These are phyloP conservation scores for Colletotrichum acutatum DNA, from an alignment of 2,329 filamentous ascomycete species.

Conservation along the genomic window DNA sequence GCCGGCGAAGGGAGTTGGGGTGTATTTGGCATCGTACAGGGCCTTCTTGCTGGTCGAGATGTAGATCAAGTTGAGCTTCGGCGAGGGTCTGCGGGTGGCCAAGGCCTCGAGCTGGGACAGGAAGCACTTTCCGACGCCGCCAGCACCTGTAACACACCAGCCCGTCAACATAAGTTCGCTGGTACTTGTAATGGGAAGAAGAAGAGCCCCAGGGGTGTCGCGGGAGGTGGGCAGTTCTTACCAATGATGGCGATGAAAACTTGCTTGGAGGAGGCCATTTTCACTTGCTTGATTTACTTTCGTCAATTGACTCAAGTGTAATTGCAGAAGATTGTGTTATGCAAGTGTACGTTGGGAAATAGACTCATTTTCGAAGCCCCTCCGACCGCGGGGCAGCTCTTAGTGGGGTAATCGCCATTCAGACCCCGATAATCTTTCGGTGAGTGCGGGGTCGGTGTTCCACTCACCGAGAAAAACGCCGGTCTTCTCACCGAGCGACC, in stretches of 20 bases:
- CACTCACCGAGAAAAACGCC: neutral
- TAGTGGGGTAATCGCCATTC: slow-evolving; percentile 7
- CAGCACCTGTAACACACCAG: slow-evolving; percentile 72
- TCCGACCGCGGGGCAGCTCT: slow-evolving; percentile 27
- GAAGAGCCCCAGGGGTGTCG: neutral
- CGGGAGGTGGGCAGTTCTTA: slow-evolving; percentile 40
- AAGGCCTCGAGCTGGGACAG: slow-evolving; percentile 81
- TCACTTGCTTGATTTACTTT: neutral
- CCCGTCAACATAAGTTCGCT: slow-evolving; percentile 13
- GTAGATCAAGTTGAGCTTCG: slow-evolving; percentile 82
- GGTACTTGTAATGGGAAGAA: neutral
- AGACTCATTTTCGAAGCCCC: slow-evolving; percentile 10
- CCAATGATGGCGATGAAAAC: slow-evolving; percentile 65
- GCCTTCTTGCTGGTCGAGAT: slow-evolving; percentile 88
- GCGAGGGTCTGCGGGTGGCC: slow-evolving; percentile 72
- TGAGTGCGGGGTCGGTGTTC: neutral
- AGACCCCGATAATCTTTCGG: neutral
- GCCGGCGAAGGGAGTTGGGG: slow-evolving; percentile 70
- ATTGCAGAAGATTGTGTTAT: neutral
- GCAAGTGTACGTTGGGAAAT: neutral
- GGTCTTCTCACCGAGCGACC: neutral
- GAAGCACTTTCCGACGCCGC: slow-evolving; percentile 93
- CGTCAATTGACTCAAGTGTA: neutral
- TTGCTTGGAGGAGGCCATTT: slow-evolving; percentile 58
- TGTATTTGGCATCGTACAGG: slow-evolving; percentile 79